Conservation (phyloP, 2,329 filamentous ascomycete species). For the Tympanopsis confertula region DNA sequence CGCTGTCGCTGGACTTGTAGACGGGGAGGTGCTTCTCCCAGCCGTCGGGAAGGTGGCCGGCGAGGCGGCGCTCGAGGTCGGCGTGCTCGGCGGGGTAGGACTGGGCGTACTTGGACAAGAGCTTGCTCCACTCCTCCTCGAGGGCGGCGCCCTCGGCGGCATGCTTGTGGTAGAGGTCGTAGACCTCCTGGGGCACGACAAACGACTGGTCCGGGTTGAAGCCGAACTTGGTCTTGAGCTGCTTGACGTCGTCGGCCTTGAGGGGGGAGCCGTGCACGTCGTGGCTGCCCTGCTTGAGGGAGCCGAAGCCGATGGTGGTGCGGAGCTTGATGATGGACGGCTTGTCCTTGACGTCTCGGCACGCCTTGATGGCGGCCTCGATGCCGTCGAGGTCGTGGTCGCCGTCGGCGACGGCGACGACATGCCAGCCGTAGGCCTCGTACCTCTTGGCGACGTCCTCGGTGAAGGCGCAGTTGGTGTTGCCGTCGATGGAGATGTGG, state of each 20-base stretch:
- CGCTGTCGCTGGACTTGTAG: slow-evolving; percentile 76
- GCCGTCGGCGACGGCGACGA: slow-evolving; percentile 71
- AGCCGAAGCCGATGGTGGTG: slow-evolving; percentile 95
- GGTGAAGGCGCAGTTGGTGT: slow-evolving; percentile 92
- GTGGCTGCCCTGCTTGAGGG: slow-evolving; percentile 81
- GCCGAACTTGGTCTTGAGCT: slow-evolving; percentile 88
- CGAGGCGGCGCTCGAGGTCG: slow-evolving; percentile 72
- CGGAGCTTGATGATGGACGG: slow-evolving; percentile 91
- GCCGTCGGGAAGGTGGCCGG: slow-evolving; percentile 77
- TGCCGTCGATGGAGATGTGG: slow-evolving; percentile 88
- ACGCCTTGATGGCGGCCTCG: slow-evolving; percentile 75
- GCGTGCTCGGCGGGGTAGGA: slow-evolving; percentile 68
- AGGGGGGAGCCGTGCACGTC: slow-evolving; percentile 93
- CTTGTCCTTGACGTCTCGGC: slow-evolving; percentile 85
- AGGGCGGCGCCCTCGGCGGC: slow-evolving; percentile 73
- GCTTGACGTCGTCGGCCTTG: slow-evolving; percentile 86
- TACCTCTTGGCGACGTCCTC: slow-evolving; percentile 93
- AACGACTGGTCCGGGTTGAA: slow-evolving; percentile 93
- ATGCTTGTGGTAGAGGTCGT: slow-evolving; percentile 79
- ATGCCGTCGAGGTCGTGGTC: slow-evolving; percentile 80
- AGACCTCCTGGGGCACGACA: slow-evolving; percentile 84
- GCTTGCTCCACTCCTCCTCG: slow-evolving; percentile 90
- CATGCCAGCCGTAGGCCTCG: slow-evolving; percentile 95
- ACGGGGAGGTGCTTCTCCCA: slow-evolving; percentile 91
- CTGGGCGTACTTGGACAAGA: slow-evolving; percentile 74